Conservation (phyloP, 345 rosid genomes). For the Populus deltoides region DNA sequence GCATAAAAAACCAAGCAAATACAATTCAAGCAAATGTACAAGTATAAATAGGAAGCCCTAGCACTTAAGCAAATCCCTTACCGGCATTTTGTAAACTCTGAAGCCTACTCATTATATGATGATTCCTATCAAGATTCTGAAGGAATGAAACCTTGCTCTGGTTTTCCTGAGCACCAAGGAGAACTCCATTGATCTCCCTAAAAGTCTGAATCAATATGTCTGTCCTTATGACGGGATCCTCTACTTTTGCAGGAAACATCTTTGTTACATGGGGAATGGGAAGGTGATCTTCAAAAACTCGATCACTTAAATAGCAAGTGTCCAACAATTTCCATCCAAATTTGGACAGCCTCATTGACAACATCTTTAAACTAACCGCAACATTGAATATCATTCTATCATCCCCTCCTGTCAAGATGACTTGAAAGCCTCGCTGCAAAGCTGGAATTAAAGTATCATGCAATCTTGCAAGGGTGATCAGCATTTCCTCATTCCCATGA, state of each 20-base stretch:
- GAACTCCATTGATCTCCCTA: slow-evolving; percentile 65
- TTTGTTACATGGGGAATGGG: slow-evolving; percentile 51
- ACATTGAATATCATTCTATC: slow-evolving; percentile 45
- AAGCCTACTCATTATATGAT: slow-evolving; percentile 52
- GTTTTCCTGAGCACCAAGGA: slow-evolving; percentile 47
- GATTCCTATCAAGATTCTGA: slow-evolving; percentile 55
- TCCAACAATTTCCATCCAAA: slow-evolving; percentile 81
- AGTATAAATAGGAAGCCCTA: background rate
- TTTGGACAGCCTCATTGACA: slow-evolving; percentile 59
- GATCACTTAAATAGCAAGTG: slow-evolving; percentile 62
- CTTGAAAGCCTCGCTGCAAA: slow-evolving; percentile 54
- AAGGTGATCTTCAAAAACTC: slow-evolving; percentile 40
- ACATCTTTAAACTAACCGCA: slow-evolving; percentile 62
- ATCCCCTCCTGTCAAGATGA: slow-evolving; percentile 43
- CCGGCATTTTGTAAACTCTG: slow-evolving; percentile 67
- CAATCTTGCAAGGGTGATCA: slow-evolving; percentile 57
- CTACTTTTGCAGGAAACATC: slow-evolving; percentile 84
- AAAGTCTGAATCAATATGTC: slow-evolving; percentile 80
- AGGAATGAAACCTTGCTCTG: slow-evolving; percentile 50
- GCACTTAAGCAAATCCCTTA: slow-evolving; percentile 9
- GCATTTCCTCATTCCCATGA: slow-evolving; percentile 74
- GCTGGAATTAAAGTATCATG: slow-evolving; percentile 88
- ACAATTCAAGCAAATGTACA: background rate
- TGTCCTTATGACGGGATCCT: slow-evolving; percentile 83
- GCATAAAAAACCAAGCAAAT: background rate